phyloP scores from a whole-genome alignment of 2,329 filamentous ascomycete genomes.

The Ceratocystis lukuohia region DNA sequence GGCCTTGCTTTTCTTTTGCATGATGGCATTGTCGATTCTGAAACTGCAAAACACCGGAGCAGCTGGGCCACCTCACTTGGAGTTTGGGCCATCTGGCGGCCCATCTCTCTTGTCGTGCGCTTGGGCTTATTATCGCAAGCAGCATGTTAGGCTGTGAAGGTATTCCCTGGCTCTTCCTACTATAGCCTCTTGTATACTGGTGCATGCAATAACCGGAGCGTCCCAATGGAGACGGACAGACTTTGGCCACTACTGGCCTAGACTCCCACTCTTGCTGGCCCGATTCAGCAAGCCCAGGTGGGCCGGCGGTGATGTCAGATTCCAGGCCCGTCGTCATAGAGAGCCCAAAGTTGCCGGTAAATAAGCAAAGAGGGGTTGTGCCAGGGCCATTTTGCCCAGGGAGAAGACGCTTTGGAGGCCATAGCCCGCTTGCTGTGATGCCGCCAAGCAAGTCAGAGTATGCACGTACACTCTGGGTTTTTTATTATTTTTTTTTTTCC shows the following conservation, averaged over 20 bases:
- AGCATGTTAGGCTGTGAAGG: not conserved
- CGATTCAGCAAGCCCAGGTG: not conserved
- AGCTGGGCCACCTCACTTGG: not conserved
- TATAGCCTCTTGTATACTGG: not conserved
- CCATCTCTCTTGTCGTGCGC: not conserved
- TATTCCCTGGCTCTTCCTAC: not conserved
- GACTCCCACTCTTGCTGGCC: not conserved
- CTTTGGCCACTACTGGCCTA: not conserved
- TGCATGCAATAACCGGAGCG: not conserved
- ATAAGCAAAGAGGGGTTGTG: not conserved
- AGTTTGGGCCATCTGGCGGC: not conserved
- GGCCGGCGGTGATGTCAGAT: conserved; percentile 2
- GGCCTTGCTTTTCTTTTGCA: not conserved
- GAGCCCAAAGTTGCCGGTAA: not conserved
- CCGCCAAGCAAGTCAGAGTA: not conserved
- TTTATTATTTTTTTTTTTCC: not conserved
- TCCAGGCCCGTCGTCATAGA: not conserved
- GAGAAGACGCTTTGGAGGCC: not conserved
- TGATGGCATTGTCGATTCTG: conserved; percentile 1
- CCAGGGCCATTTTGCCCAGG: not conserved
- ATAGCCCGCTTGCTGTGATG: not conserved
- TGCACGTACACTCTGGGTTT: not conserved
- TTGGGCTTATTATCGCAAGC: not conserved
- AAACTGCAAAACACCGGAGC: conserved; percentile 1
- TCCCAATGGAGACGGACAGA: not conserved